Base-by-base conservation (phyloP, 1,284 basidiomycete genomes). In the Puccinia brachypodii region DNA sequence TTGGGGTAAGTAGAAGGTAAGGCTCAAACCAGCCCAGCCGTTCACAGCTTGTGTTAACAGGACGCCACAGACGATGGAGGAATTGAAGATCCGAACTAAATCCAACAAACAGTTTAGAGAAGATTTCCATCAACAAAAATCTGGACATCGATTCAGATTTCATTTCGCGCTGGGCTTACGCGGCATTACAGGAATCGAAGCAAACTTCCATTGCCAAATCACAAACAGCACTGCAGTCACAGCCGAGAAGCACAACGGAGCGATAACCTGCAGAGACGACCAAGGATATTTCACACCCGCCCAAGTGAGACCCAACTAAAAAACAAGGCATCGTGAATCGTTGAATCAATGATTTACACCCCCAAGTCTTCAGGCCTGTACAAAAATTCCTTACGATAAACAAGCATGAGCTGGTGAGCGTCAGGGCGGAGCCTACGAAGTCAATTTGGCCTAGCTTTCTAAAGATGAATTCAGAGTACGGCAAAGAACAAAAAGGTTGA, bases 1-100 rank as follows among this genome's bases (percentile, higher is more conserved):
- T 53, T 85, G 85, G 11, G 84, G 84, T 11, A 85, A 82, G 33
- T 84, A 84, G 84, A 84, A 84, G 77, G 84, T 80, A 58, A 84
- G 81, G 36, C 83, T 66, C 56, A 81, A 84, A 28, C 16, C 25
- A 19, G 42, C 69, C 36, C 44, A 44, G 9, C 69, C 69, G 33
- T 33, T 33, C 9, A 53, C 44, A 31, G 50, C 44, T 72, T 72
- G 69, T 33, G 44, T 33, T 47, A 28, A 16, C 25, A 72, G 69
- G 25, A 72, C 44, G 69, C 44, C 64, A 31, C 53, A 56, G 13
- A 56, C 53, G n/a, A 56, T 56, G 8, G 53, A 25, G 22, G 64
- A 40, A 25, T 56, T 56, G n/a, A 56, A 68, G 64, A 38, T 44
- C 19, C 36, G 42, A 25, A 68, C 36, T 40, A 40, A 3, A 66